Percentiles rank a stretch among this genome's conserved stretches.
Evolutionary conservation across 2,329 filamentous ascomycete species (phyloP).

Genomic region (Hypoxylon sp.): DNA sequence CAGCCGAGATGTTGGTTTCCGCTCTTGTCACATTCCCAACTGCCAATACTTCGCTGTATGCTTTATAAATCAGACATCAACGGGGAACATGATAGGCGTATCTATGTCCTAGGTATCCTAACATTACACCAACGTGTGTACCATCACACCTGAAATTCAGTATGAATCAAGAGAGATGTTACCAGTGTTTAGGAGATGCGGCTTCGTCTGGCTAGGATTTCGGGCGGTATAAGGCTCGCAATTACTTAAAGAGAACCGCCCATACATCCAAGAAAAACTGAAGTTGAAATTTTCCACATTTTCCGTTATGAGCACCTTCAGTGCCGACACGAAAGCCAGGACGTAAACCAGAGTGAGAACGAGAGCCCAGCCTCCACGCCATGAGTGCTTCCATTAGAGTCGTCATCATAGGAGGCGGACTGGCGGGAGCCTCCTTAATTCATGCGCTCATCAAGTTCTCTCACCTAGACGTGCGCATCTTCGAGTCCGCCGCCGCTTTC

Average conservation of each 20-base stretch:
- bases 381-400: conserved; percentile 3
- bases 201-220: not conserved
- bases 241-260: not conserved
- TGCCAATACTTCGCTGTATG: not conserved
- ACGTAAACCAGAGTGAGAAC: not conserved
- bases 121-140: not conserved
- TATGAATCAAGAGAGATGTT: not conserved
- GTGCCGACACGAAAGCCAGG: too few relatives aligned
- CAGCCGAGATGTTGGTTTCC: not conserved
- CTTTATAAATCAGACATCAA: not conserved
- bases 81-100: not conserved
- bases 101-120: not conserved
- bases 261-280: not conserved
- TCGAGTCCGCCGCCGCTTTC: conserved; percentile 43
- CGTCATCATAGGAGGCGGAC: conserved; percentile 8
- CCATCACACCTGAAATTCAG: not conserved
- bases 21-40: not conserved
- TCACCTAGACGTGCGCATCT: conserved; percentile 45
- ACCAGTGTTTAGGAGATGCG: not conserved
- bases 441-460: conserved; percentile 33
- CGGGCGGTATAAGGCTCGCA: not conserved
- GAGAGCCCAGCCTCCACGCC: not conserved
- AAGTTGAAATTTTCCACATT: not conserved
- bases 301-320: too few relatives aligned
- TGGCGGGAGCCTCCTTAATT: conserved; percentile 22